Evolutionary conservation across 805 yeast genomes (phyloP).

Genomic region (Pichia phayaonensis): DNA sequence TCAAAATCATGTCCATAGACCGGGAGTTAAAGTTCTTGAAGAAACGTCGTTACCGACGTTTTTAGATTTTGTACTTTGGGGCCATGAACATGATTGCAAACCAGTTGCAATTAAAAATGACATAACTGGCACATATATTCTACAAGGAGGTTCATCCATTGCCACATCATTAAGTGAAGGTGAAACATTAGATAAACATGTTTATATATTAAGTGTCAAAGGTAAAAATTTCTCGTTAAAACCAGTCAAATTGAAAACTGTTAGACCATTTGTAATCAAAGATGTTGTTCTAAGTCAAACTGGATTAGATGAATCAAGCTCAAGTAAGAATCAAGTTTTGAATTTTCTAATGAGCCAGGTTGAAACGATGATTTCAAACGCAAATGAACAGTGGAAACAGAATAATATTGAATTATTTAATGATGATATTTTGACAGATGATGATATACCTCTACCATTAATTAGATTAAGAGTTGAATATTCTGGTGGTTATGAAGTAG

Average conservation of each 20-base stretch:
- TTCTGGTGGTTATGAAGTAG: constrained; percentile 85
- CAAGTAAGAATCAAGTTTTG: constrained; percentile 53
- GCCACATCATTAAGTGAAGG: constrained; percentile 87
- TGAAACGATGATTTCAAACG: constrained; percentile 56
- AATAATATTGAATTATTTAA: constrained; percentile 23
- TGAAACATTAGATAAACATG: constrained; percentile 69
- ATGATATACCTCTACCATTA: constrained; percentile 66
- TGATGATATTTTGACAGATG: constrained; percentile 23
- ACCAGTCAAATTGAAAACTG: constrained; percentile 57
- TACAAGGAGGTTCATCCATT: constrained; percentile 91
- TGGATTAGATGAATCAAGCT: constrained; percentile 51
- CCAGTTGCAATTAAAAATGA: constrained; percentile 58
- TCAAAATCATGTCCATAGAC: constrained; percentile 81
- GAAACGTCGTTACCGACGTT: constrained; percentile 77
- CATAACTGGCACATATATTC: constrained; percentile 59
- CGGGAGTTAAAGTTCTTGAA: constrained; percentile 76
- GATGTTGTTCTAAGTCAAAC: constrained; percentile 50
- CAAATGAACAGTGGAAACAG: constrained; percentile 41
- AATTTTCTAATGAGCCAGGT: constrained; percentile 55
- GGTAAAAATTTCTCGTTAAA: constrained; percentile 49
- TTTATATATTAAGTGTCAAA: constrained; percentile 61
- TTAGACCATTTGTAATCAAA: constrained; percentile 75
- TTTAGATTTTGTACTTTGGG: constrained; percentile 85
- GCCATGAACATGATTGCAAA: constrained; percentile 94
- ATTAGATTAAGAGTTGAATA: constrained; percentile 81